Evolutionary conservation across 225 moss, liverwort and hornwort species (phyloP).

Genomic region (Antitrichia curtipendula): DNA sequence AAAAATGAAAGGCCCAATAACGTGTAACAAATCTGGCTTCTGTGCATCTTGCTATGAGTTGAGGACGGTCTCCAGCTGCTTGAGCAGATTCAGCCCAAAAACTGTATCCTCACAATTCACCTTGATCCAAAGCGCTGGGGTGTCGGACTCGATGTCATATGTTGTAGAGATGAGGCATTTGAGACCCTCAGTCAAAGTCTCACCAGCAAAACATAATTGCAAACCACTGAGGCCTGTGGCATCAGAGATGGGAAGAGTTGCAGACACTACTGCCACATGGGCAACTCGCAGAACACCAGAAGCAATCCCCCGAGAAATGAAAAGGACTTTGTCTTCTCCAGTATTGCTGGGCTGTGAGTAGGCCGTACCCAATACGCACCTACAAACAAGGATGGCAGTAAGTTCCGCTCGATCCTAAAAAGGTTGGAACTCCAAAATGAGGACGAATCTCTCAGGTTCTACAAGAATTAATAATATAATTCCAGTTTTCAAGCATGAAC

Average conservation of each 20-base stretch:
- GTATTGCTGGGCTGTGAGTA: conserved; percentile 21
- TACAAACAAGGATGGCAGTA: not conserved
- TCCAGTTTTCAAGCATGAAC: not conserved
- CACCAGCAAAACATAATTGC: conserved; percentile 66
- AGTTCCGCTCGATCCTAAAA: not conserved
- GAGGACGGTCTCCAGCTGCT: conserved; percentile 66
- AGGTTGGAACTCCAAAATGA: not conserved
- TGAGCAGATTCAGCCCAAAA: conserved; percentile 82
- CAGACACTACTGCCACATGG: conserved; percentile 59
- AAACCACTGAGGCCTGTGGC: conserved; percentile 50
- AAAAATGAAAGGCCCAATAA: not conserved
- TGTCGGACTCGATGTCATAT: conserved; percentile 19
- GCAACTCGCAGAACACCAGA: conserved; percentile 47
- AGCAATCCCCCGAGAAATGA: conserved; percentile 56
- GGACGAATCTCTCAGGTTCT: not conserved
- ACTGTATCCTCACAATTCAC: conserved; percentile 89
- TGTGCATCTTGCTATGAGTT: conserved; percentile 29
- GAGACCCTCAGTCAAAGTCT: conserved; percentile 47
- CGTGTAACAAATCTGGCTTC: not conserved
- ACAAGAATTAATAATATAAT: not conserved
- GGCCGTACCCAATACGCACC: conserved; percentile 47
- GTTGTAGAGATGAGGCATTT: conserved; percentile 63
- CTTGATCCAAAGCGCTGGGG: conserved; percentile 49
- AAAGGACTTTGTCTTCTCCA: conserved; percentile 45
- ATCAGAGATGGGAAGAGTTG: conserved; percentile 59